phyloP scores from a whole-genome alignment of 2,329 filamentous ascomycete species.

The Paecilomyces sp. region DNA sequence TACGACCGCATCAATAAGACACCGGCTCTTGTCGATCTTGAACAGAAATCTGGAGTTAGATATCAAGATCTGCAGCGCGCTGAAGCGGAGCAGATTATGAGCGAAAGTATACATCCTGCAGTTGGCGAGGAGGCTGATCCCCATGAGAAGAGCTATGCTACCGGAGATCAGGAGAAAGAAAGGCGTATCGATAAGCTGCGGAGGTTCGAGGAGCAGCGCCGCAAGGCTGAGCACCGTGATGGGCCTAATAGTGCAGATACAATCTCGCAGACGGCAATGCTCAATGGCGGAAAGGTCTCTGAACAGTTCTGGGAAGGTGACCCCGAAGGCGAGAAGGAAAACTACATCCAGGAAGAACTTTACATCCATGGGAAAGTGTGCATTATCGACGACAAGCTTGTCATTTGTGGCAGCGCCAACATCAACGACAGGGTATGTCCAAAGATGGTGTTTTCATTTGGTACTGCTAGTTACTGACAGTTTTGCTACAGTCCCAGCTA shows the following conservation, averaged over 20 bases:
- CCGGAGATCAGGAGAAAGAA: constrained; percentile 14
- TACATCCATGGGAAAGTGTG: constrained; percentile 87
- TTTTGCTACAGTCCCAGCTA: constrained; percentile 56
- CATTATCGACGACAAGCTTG: constrained; percentile 74
- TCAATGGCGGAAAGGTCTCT: constrained; percentile 53
- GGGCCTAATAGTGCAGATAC: constrained; percentile 40
- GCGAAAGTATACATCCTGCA: constrained; percentile 55
- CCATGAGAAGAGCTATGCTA: constrained; percentile 31
- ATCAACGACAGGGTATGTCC: constrained; percentile 53
- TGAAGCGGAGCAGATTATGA: constrained; percentile 83
- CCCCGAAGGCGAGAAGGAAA: constrained; percentile 67
- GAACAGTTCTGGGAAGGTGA: constrained; percentile 73
- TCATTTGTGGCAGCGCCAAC: constrained; percentile 73
- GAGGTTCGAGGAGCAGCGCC: constrained; percentile 38
- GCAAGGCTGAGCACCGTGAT: constrained; percentile 21
- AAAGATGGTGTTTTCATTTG: neutral
- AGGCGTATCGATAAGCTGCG: constrained; percentile 35
- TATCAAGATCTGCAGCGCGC: constrained; percentile 84
- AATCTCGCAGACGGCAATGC: constrained; percentile 77
- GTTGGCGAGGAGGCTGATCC: constrained; percentile 39
- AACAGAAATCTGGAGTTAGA: constrained; percentile 68
- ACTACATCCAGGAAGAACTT: constrained; percentile 92
- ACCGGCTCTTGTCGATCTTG: constrained; percentile 62
- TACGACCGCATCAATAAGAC: constrained; percentile 91
- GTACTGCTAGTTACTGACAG: neutral